Evolutionary conservation across 2,329 filamentous ascomycete genomes (phyloP).

Genomic region (Ophidiomyces ophidiicola): DNA sequence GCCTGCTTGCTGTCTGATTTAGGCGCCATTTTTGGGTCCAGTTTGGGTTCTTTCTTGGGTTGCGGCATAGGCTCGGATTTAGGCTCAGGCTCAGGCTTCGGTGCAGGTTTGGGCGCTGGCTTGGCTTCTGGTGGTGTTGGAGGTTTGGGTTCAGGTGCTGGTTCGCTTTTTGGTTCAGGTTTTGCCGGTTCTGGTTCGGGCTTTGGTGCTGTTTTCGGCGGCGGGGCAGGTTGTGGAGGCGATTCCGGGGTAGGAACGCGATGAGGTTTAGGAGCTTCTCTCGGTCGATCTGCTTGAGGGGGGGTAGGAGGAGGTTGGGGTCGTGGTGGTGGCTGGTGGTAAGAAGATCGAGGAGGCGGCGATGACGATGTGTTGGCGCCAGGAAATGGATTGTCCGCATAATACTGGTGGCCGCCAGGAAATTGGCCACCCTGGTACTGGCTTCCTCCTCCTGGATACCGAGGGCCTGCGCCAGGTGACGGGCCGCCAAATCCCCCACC

Average conservation of each 20-base stretch:
- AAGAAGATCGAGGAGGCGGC: constrained; percentile 13
- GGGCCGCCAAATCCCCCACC: constrained; percentile 20
- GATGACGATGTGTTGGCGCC: constrained; percentile 1
- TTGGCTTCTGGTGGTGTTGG: constrained; percentile 10
- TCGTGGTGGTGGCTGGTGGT: neutral
- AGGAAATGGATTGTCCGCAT: constrained; percentile 5
- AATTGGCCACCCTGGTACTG: constrained; percentile 12
- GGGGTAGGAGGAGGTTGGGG: constrained; percentile 7
- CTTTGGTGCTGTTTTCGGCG: constrained; percentile 2
- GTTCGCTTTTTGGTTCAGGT: constrained; percentile 1
- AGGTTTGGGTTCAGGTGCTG: constrained; percentile 12
- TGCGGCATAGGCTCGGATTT: constrained; percentile 7
- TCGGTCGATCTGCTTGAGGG: constrained; percentile 5
- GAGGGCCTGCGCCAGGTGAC: constrained; percentile 24
- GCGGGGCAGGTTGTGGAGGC: constrained; percentile 8
- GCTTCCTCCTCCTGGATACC: constrained; percentile 21
- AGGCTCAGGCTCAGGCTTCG: constrained; percentile 4
- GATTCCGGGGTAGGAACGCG: too few species aligned
- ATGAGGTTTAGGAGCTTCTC: constrained; percentile 2
- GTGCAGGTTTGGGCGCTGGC: neutral
- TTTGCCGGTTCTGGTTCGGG: neutral
- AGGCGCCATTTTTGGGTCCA: constrained; percentile 14
- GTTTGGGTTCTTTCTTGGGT: constrained; percentile 1
- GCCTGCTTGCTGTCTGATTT: constrained; percentile 8
- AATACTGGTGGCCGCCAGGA: constrained; percentile 13